These are phyloP conservation scores for Aphanomyces invadans DNA, from an alignment of 352 stramenopile genomes.

Conservation along the genomic window DNA sequence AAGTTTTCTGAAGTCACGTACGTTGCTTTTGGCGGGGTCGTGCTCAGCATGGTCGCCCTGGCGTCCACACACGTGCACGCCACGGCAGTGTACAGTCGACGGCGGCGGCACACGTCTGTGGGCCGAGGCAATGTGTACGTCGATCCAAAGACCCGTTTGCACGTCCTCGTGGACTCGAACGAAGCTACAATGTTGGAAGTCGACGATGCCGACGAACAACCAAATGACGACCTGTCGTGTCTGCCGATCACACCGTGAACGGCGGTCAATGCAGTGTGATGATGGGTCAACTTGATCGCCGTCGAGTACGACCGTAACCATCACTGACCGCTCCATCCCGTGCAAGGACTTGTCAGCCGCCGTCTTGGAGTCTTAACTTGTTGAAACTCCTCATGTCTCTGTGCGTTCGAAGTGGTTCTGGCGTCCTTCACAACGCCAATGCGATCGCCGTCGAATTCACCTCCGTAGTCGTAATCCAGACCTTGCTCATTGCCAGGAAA, in stretches of 20 bases:
- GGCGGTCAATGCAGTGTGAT: too few species aligned
- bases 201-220: neutral
- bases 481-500: too few species aligned
- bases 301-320: too few species aligned
- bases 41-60: neutral
- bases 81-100: neutral
- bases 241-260: neutral
- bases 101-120: neutral
- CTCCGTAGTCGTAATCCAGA: too few species aligned
- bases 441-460: too few species aligned
- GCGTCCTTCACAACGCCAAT: too few species aligned
- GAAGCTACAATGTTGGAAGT: neutral
- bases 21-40: neutral
- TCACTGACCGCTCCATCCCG: too few species aligned
- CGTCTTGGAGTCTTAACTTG: too few species aligned
- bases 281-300: too few species aligned
- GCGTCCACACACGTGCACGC: neutral
- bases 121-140: slow-evolving; percentile 17
- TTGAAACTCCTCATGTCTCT: too few species aligned
- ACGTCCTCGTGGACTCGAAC: slow-evolving; percentile 10
- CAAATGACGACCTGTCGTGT: neutral
- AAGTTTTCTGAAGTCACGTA: neutral
- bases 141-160: slow-evolving; percentile 1
- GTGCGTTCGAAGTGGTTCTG: too few species aligned
- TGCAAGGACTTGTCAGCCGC: too few species aligned